Percentiles rank a stretch among this genome's conserved stretches.
These are phyloP conservation scores for Flaveria robusta DNA, from an alignment of 129 eudicot species.

Conservation along the genomic window DNA sequence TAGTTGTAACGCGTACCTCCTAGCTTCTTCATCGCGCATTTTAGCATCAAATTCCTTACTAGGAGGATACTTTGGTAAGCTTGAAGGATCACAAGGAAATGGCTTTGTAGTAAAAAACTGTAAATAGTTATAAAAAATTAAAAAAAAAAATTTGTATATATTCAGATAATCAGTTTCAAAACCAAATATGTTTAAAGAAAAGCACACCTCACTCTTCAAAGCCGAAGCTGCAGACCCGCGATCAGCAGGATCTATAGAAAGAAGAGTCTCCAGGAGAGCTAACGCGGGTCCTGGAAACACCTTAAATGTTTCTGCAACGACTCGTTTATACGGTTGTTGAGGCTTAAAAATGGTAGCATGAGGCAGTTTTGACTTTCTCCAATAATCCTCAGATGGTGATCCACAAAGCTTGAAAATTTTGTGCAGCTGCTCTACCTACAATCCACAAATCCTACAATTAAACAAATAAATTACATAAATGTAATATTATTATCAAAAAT, in stretches of 20 bases:
- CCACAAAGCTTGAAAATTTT: slow-evolving; percentile 96
- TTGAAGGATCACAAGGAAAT: slow-evolving; percentile 81
- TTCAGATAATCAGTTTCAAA: not conserved
- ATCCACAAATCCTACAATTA: slow-evolving; percentile 27
- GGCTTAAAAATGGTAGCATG: slow-evolving; percentile 87
- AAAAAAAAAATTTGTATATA: too few relatives aligned
- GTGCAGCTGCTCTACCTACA: slow-evolving; percentile 90
- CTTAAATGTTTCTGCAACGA: slow-evolving; percentile 75
- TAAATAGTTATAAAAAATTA: not conserved
- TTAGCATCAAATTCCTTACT: slow-evolving; percentile 90
- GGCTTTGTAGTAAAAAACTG: slow-evolving; percentile 81
- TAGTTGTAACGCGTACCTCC: slow-evolving; percentile 47
- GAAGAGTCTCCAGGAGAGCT: slow-evolving; percentile 71
- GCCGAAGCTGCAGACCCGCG: slow-evolving; percentile 86
- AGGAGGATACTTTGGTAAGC: slow-evolving; percentile 87
- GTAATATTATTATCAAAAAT: not conserved
- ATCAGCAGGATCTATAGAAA: slow-evolving; percentile 82
- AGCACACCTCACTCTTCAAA: slow-evolving; percentile 65
- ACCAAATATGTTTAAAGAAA: not conserved
- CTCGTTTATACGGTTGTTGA: slow-evolving; percentile 67
- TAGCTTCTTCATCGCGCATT: slow-evolving; percentile 79
- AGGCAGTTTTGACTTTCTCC: slow-evolving; percentile 77
- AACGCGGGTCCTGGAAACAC: slow-evolving; percentile 80
- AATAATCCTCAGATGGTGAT: slow-evolving; percentile 83
- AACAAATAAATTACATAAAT: slow-evolving; percentile 6